phyloP scores from a whole-genome alignment of 805 yeast species.

The Kluyveromyces dobzhanskii region DNA sequence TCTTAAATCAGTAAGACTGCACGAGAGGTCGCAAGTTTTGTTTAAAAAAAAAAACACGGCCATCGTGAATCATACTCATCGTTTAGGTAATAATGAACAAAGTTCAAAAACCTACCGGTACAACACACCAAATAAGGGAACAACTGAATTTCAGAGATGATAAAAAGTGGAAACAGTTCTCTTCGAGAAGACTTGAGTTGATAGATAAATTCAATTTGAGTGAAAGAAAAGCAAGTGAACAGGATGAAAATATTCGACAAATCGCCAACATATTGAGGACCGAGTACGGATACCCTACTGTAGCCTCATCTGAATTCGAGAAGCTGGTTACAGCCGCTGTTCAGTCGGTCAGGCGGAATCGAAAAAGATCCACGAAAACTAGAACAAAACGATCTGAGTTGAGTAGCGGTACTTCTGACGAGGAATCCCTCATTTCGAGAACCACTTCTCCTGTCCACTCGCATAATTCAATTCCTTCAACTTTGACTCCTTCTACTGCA shows the following conservation, averaged over 20 bases:
- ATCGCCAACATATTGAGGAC: conserved; percentile 71
- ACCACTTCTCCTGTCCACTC: not conserved
- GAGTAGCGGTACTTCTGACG: conserved; percentile 1
- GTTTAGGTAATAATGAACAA: conserved; percentile 3
- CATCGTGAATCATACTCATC: no score
- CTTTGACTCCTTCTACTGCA: not conserved
- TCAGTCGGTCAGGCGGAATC: conserved; percentile 83
- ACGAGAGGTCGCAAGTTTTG: no score
- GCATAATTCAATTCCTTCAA: not conserved
- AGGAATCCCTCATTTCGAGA: conserved; percentile 1
- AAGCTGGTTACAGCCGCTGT: conserved; percentile 87
- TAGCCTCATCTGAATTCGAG: conserved; percentile 66
- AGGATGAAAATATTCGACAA: conserved; percentile 68
- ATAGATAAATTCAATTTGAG: conserved; percentile 62
- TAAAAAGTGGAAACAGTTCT: conserved; percentile 77
- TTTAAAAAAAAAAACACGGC: no score
- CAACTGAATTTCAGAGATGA: conserved; percentile 73
- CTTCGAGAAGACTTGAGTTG: conserved; percentile 81
- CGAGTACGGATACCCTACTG: conserved; percentile 66
- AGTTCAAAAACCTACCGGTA: conserved; percentile 27
- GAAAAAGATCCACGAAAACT: conserved; percentile 53
- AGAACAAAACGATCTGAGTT: conserved; percentile 2
- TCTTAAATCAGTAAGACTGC: no score
- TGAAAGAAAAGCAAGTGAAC: conserved; percentile 82
- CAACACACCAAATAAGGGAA: conserved; percentile 36